phyloP scores from a whole-genome alignment of 495 filamentous ascomycete genomes.

The Penicillium malachiteum region DNA sequence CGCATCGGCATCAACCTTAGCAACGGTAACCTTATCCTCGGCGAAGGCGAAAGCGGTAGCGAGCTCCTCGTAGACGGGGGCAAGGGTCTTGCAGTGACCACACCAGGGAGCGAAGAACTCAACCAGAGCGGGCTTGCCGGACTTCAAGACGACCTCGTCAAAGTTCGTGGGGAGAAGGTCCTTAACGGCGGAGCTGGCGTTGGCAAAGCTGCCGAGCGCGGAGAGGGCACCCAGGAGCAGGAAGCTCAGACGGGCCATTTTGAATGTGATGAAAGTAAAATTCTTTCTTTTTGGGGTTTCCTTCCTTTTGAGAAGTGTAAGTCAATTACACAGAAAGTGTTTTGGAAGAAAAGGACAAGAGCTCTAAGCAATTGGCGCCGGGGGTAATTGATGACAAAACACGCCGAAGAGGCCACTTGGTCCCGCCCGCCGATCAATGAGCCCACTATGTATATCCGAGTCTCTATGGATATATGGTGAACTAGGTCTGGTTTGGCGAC shows the following conservation, averaged over 20 bases:
- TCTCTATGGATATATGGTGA: background rate
- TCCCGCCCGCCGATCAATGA: constrained; percentile 3
- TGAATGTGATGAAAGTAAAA: constrained; percentile 6
- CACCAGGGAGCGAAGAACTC: constrained; percentile 99
- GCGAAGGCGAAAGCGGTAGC: constrained; percentile 67
- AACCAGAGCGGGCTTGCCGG: constrained; percentile 92
- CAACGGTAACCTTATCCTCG: constrained; percentile 82
- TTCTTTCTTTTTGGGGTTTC: background rate
- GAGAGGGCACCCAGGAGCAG: constrained; percentile 44
- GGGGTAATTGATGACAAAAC: constrained; percentile 20
- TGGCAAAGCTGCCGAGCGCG: constrained; percentile 41
- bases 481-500: background rate
- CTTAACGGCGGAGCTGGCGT: constrained; percentile 58
- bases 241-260: constrained; percentile 50
- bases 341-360: background rate
- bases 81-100: constrained; percentile 97
- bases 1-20: constrained; percentile 92
- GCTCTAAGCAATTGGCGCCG: background rate
- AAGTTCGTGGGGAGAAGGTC: constrained; percentile 90
- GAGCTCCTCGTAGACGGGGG: constrained; percentile 94
- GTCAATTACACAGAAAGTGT: background rate
- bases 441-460: background rate
- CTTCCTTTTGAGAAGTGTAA: background rate
- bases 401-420: constrained; percentile 25
- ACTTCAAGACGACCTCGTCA: constrained; percentile 82